These are phyloP conservation scores for Plasmodium cynomolgi DNA, from an alignment of 169 alveolate genomes.

Conservation along the genomic window DNA sequence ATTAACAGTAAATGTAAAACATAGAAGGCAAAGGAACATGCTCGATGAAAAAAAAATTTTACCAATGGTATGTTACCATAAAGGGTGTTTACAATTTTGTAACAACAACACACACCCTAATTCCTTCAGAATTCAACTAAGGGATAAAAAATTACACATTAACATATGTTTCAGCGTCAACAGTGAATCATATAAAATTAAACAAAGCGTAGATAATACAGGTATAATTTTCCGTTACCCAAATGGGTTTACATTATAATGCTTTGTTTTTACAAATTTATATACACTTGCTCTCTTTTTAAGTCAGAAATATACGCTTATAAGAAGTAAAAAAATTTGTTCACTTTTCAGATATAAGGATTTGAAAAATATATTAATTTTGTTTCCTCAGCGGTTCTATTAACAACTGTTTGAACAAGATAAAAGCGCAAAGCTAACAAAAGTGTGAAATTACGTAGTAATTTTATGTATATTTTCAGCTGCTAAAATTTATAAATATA, in stretches of 20 bases:
- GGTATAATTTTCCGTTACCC: background rate
- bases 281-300: background rate
- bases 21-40: background rate
- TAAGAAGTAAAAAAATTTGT: background rate
- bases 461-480: background rate
- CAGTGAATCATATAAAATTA: background rate
- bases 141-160: background rate
- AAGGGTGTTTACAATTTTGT: background rate
- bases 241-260: background rate
- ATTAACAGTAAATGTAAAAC: background rate
- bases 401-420: background rate
- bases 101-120: background rate
- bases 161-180: background rate
- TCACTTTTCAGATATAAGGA: background rate
- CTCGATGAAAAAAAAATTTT: background rate
- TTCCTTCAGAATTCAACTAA: background rate
- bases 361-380: background rate
- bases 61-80: background rate
- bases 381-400: background rate
- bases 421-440: background rate
- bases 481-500: background rate
- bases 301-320: background rate
- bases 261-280: background rate
- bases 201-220: background rate
- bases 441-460: background rate